Evolutionary conservation across 2,329 filamentous ascomycete species (phyloP), one percentile per base, ranked within the genome.

Genomic region (Colletotrichum sp.): DNA sequence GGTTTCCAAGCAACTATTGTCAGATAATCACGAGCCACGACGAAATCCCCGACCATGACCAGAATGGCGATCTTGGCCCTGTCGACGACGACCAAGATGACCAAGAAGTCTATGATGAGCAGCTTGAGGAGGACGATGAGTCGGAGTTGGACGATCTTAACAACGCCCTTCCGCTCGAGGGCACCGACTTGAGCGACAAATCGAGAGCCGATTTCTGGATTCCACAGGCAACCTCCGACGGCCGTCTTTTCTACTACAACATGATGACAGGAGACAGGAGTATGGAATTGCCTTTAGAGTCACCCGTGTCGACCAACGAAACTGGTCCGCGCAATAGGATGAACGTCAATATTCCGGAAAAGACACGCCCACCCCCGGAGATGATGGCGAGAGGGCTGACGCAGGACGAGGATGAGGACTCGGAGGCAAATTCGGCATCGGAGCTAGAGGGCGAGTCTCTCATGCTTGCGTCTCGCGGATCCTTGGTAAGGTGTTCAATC

Each of bases 1-100:
- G 97, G 97, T 99, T 99, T 84, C 97, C 97, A 48, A 99, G 96
- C 89, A 99, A 99, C 85, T 99, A 99, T 87, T 99, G 97, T 87
- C 93, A 95, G 79, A 92, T 97, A 78, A 94, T 99, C 80, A 91
- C 92, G 75, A 93, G 92, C 80, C 91, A 94, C 67, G 94, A 95
- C 80, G 94, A 98, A 77, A 88, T 94, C 34, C 90, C 91, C 57
- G 93, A 95, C 70, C 87, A 90, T 16, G 87, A 88, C 78, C 89
- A 90, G 68, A 91, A 90, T 79, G 88, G 84, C 60, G 89, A 88
- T 67, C 84, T 90, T 70, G 88, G 91, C 71, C 90, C 90, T 68
- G 86, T 85, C 5, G 88, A 91, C 78, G 92, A 95, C 79, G 92
- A 94, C 66, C 88, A 91, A 5, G 92, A 92, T 68, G 92, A 92